These are phyloP conservation scores for Pseudogymnoascus sp. DNA, from an alignment of 2,329 filamentous ascomycete genomes.

Conservation along the genomic window DNA sequence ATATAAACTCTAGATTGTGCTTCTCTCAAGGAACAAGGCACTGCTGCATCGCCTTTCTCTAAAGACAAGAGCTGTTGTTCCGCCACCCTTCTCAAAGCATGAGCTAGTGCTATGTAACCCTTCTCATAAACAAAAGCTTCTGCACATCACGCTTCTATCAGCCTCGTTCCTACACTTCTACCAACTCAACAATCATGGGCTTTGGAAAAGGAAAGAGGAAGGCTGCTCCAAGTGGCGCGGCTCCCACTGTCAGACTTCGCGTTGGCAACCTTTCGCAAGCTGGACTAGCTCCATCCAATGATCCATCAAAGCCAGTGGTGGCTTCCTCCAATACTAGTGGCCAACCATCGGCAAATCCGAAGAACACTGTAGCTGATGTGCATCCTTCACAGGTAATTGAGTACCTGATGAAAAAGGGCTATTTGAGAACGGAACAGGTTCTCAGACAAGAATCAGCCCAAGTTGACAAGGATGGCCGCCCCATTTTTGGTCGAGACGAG, in stretches of 20 bases:
- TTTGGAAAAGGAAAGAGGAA: not conserved
- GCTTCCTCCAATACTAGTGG: not conserved
- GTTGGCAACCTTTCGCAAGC: not conserved
- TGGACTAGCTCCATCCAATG: not conserved
- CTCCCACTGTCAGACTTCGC: not conserved
- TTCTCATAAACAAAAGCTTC: not conserved
- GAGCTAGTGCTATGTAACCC: not conserved
- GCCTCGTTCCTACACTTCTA: not conserved
- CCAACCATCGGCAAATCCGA: not conserved
- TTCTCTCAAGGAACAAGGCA: not conserved
- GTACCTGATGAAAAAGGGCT: conserved; percentile 91
- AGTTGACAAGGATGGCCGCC: conserved; percentile 71
- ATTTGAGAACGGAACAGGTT: conserved; percentile 84
- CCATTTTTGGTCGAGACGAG: conserved; percentile 56
- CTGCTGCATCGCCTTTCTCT: not conserved
- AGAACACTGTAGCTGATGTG: not conserved
- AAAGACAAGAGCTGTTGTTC: not conserved
- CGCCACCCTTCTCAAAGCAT: not conserved
- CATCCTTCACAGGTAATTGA: conserved; percentile 62
- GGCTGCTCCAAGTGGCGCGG: not conserved
- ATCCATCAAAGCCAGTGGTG: not conserved
- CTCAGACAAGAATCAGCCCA: conserved; percentile 84
- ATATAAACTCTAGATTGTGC: not conserved
- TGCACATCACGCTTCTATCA: not conserved
- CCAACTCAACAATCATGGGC: not conserved